Evolutionary conservation across 345 rosid species (phyloP).

Genomic region (Pistacia vera): DNA sequence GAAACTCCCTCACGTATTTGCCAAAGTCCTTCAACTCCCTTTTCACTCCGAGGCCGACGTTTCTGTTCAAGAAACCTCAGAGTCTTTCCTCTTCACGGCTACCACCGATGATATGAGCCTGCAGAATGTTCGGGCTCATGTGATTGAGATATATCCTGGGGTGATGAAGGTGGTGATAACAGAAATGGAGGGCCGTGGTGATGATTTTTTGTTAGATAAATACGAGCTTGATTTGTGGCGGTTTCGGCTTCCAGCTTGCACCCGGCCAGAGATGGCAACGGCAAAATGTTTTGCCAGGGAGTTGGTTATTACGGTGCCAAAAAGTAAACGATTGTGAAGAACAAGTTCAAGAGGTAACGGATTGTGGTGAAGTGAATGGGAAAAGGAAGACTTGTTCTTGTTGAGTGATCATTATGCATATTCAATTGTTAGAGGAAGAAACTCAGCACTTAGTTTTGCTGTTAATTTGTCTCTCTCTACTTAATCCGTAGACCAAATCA

Average conservation of each 20-base stretch:
- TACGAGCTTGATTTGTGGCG: constrained; percentile 11
- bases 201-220: constrained; percentile 5
- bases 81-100: constrained; percentile 21
- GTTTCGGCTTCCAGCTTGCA: constrained; percentile 25
- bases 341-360: neutral
- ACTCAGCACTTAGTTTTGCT: too few species aligned
- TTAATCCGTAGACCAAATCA: too few species aligned
- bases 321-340: neutral
- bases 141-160: constrained; percentile 22
- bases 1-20: constrained; percentile 27
- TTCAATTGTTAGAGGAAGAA: too few species aligned
- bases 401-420: neutral
- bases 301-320: constrained; percentile 24
- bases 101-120: neutral
- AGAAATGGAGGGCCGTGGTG: neutral
- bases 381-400: neutral
- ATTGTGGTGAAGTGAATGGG: neutral
- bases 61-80: constrained; percentile 20
- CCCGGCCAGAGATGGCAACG: constrained; percentile 18
- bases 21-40: constrained; percentile 29
- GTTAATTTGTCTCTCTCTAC: too few species aligned
- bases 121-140: neutral
- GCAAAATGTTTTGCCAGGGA: constrained; percentile 17
- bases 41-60: constrained; percentile 22
- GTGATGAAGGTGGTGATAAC: constrained; percentile 22